Evolutionary conservation across 352 stramenopile species (phyloP), one percentile per base, ranked within the genome.

Genomic region (Pythium phragmitis): DNA sequence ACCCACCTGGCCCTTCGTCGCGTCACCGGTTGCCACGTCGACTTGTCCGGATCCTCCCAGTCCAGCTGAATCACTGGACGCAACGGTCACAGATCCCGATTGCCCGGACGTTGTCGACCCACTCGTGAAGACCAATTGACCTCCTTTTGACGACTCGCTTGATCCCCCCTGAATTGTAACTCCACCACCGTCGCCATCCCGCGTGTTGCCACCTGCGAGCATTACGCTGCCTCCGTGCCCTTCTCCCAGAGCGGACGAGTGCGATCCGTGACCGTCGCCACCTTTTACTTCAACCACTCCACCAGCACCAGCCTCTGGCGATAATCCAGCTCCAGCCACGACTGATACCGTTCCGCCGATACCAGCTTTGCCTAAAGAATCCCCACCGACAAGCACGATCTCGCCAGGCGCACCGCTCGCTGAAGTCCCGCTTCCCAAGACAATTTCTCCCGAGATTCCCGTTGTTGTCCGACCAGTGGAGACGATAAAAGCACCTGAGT

Each of bases 291-390:
- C 16, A 33, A 86, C 57, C 63, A 60, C 41, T 50, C 78, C 78
- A 45, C 80, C 80, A 43, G 77, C 65, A 30, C 79, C 79, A 30
- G 78, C 80, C 56, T 88, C 79, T 47, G 70, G 65, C 19, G 79
- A 85, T 43, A 66, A 43, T 36, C 81, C 79, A 28, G 67, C 70
- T 46, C 81, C 81, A n/a, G 65, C 77, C 26, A 16, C 61, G 51
- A 89, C 58, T 13, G 63, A 61, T 45, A 88, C 63, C 17, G 52
- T 30, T 21, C 68, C 68, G 6, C 64, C 65, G 12, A 53, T 33
- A 19, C 59, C 68, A 34, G 41, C 56, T 34, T 39, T 33, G 7
- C 37, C 50, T 17, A 47, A 48, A 1, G 73, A 53, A 57, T 74
- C 64, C n/a, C 69, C 69, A 21, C 42, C 47, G 0, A 59, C 3